A percentile compares a stretch with the other conserved stretches of the same genome.
phyloP scores from a whole-genome alignment of 192 early-diverging fungal species.

The Helicostylum pulchrum region DNA sequence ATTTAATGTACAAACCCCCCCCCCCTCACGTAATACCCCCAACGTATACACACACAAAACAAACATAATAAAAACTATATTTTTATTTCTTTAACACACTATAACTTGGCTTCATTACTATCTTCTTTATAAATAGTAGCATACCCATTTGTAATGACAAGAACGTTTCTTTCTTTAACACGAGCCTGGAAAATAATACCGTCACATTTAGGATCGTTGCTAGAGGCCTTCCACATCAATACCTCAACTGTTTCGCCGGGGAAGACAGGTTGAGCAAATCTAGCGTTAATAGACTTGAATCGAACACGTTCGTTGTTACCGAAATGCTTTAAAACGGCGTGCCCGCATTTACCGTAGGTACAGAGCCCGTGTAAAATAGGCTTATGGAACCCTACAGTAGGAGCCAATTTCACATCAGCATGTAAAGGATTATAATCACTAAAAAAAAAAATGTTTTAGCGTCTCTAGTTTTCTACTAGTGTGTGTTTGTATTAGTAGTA shows the following conservation, averaged over 20 bases:
- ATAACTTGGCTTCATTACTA: constrained; percentile 11
- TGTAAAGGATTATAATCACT: constrained; percentile 80
- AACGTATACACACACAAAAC: too few species aligned
- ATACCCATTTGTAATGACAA: constrained; percentile 62
- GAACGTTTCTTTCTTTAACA: constrained; percentile 54
- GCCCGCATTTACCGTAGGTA: constrained; percentile 56
- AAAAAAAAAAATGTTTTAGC: background rate
- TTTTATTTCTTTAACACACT: background rate
- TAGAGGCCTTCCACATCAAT: constrained; percentile 67
- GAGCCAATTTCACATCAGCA: constrained; percentile 65
- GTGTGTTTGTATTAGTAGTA: constrained; percentile 29
- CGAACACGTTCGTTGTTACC: constrained; percentile 48
- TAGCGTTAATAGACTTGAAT: constrained; percentile 61
- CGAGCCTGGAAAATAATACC: constrained; percentile 56
- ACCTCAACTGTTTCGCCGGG: constrained; percentile 66
- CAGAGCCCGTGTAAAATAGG: constrained; percentile 74
- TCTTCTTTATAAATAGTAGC: constrained; percentile 35
- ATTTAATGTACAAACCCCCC: background rate
- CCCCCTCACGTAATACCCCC: too few species aligned
- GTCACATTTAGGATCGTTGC: constrained; percentile 37
- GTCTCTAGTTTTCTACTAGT: background rate
- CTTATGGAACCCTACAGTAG: constrained; percentile 63
- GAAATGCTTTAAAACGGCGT: constrained; percentile 56
- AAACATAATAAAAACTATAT: background rate
- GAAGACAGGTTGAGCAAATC: constrained; percentile 71